A percentile compares a stretch with the other conserved stretches of the same genome.
Conservation (phyloP, 345 rosid genomes). For the Theobroma cacao region DNA sequence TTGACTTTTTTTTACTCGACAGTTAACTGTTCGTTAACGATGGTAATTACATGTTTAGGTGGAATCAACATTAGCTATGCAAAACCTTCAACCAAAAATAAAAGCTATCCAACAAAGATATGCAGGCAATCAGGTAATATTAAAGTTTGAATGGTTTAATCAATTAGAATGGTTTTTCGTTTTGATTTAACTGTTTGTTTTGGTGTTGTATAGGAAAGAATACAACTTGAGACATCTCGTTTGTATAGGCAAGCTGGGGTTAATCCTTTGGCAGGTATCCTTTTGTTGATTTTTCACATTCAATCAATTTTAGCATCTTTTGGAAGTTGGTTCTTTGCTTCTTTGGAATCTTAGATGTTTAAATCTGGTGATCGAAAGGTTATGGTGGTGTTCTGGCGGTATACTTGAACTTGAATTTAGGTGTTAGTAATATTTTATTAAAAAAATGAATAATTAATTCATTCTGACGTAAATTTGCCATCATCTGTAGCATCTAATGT, state of each 20-base stretch:
- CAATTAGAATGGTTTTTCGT: not conserved
- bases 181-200: slow-evolving; percentile 6
- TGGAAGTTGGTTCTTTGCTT: not conserved
- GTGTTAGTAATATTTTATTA: not conserved
- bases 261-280: slow-evolving; percentile 91
- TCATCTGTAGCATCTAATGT: too few species aligned
- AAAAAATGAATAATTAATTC: not conserved
- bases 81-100: slow-evolving; percentile 92
- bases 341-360: not conserved
- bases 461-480: too few species aligned
- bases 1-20: not conserved
- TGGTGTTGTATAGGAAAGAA: slow-evolving; percentile 65
- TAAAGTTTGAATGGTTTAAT: not conserved
- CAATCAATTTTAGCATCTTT: not conserved
- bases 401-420: not conserved
- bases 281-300: not conserved
- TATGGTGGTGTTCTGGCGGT: not conserved
- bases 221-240: slow-evolving; percentile 93
- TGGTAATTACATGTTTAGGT: slow-evolving; percentile 43
- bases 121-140: slow-evolving; percentile 83
- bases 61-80: slow-evolving; percentile 97
- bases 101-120: slow-evolving; percentile 99
- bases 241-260: slow-evolving; percentile 93
- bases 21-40: not conserved
- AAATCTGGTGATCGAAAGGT: not conserved